phyloP scores from a whole-genome alignment of 805 yeast genomes.

The Osmozyma mogii region DNA sequence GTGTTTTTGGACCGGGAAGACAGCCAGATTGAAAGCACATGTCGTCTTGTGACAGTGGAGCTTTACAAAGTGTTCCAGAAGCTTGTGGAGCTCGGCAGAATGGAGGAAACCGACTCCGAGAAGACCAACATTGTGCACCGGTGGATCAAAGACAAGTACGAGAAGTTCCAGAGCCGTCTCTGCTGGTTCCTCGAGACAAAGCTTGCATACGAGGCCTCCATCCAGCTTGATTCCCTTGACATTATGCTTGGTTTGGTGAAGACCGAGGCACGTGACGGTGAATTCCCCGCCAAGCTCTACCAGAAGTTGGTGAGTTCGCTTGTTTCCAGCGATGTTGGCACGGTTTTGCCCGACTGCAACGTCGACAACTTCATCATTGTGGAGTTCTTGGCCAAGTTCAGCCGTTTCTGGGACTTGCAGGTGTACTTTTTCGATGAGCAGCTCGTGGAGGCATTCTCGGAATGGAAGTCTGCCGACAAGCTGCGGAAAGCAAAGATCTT shows the following conservation, averaged over 20 bases:
- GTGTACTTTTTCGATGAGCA: slow-evolving; percentile 55
- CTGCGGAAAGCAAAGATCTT: slow-evolving; percentile 19
- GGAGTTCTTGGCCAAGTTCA: slow-evolving; percentile 51
- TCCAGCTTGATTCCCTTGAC: slow-evolving; percentile 50
- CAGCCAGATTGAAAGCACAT: slow-evolving; percentile 19
- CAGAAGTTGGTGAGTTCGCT: slow-evolving; percentile 31
- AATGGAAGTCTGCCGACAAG: slow-evolving; percentile 10
- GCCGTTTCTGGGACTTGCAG: slow-evolving; percentile 67
- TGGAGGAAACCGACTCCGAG: slow-evolving; percentile 28
- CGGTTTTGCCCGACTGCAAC: slow-evolving; percentile 38
- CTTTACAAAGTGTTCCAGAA: slow-evolving; percentile 42
- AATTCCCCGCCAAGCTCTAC: slow-evolving; percentile 53
- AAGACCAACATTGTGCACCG: slow-evolving; percentile 42
- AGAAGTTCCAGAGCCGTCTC: slow-evolving; percentile 40
- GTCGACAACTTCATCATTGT: slow-evolving; percentile 39
- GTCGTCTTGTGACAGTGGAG: slow-evolving; percentile 34
- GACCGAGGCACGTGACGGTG: slow-evolving; percentile 43
- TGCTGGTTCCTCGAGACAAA: slow-evolving; percentile 32
- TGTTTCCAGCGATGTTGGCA: slow-evolving; percentile 24
- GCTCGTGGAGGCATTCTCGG: slow-evolving; percentile 6
- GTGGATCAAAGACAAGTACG: slow-evolving; percentile 60
- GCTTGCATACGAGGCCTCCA: slow-evolving; percentile 38
- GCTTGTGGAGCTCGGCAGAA: slow-evolving; percentile 33
- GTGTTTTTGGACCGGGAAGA: slow-evolving; percentile 12
- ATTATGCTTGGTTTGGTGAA: slow-evolving; percentile 46